Base-by-base conservation (phyloP, 148 eudicot species). In the Polygonum maritimum region DNA sequence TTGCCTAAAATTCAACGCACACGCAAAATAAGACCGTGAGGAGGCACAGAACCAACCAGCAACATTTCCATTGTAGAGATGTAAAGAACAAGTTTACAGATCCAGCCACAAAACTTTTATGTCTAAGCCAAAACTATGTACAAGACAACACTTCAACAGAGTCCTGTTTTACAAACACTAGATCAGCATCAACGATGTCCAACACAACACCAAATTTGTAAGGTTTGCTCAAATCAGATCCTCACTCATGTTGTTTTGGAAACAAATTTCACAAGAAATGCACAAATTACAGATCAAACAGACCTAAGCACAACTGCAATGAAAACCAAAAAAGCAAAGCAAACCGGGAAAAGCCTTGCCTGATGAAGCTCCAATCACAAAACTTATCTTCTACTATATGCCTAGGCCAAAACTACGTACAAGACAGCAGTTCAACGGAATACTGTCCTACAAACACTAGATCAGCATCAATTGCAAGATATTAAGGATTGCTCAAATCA, bases 271-370 rank as follows among this genome's bases (percentile, higher is more conserved):
- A 26, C 31, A 26, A 26, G 31, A 26, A 26, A 26, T 26, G 31
- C 31, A 26, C 31, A 26, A 26, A 26, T 26, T 26, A 26, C 21
- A 18, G 58, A 54, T 15, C 58, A n/a, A 54, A 54, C 15, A 11
- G 49, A 14, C 49, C 15, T 12, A 48, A 48, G 49, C 15, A 15
- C 60, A 54, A 18, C 5, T 48, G 11, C 13, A 11, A 48, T 7
- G 5, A 7, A 44, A 1, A 10, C 6, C 1, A 54, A 13, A 16
- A 54, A 19, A 6, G 58, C 10, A 16, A 18, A 16, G 60, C 19
- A 18, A 54, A 22, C 8, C 14, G 67, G 14, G 2, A n/a, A 26
- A 60, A 60, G 38, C 12, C 84, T 85, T 77, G 86, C 98, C 92
- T 95, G 99, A 78, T 91, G n/a, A n/a, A n/a, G n/a, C n/a, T n/a